Base-by-base conservation (phyloP, 2,329 filamentous ascomycete species). In the Calonectria naviculata region DNA sequence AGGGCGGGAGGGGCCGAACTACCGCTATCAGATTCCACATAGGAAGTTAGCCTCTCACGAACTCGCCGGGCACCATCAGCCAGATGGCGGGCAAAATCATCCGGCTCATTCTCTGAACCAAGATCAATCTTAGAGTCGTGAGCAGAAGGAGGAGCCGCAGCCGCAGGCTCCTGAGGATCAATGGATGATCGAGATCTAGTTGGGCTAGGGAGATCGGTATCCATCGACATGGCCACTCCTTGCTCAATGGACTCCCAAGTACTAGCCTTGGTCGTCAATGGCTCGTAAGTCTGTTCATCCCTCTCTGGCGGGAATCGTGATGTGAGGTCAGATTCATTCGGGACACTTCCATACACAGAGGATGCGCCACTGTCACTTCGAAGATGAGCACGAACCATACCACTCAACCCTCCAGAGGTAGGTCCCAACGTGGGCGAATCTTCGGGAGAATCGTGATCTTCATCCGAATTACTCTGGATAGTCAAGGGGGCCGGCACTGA, bases 381-480 rank as follows among this genome's bases (percentile, higher is more conserved):
- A 46, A 98, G 85, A 85, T 98, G 97, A 72, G 95, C 93, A 36
- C 93, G 91, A 54, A 98, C 92, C 86, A 98, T 89, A 2, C 93
- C 93, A 78, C 93, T 96, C 19, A 98, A 86, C 3, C 77, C 77
- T 1, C 94, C 95, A 13, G 80, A 66, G 19, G 86, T 86, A 0
- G 93, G 92, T 2, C 93, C 93, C 7, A 98, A 84, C 0, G 94
- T 97, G 0, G 95, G 95, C 0, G 95, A 97, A 78, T 97, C 94
- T 12, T 76, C 75, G 1, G 78, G 73, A 24, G 77, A 70, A 5
- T 75, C 73, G 15, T 68, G 52, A 21, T 66, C 54, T 68, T 72
- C 13, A 64, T 38, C 69, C 6, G 38, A 34, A 21, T 42, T 74
- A 19, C 73, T 74, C n/a, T 73, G 73, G 2, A 86, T 60, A 0